A percentile compares a stretch with the other conserved stretches of the same genome.
Conservation (phyloP, 2,329 filamentous ascomycete species). For the Talaromyces sp. region DNA sequence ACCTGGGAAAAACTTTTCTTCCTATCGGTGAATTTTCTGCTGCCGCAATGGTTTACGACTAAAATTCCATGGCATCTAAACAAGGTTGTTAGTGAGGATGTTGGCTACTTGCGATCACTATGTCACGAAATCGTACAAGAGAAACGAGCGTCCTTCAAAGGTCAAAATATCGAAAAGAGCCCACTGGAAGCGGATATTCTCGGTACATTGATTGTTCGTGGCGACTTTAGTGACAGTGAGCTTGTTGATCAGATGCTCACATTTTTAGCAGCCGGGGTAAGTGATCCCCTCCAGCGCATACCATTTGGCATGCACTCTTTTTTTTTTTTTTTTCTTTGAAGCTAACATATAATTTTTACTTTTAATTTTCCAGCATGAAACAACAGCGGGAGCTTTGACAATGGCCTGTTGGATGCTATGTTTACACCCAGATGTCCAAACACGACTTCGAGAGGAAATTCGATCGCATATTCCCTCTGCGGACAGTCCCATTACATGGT, state of each 20-base stretch:
- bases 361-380: constrained; percentile 6
- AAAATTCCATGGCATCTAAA: not conserved
- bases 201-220: not conserved
- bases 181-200: constrained; percentile 13
- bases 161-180: not conserved
- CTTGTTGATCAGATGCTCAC: not conserved
- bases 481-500: not conserved
- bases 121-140: not conserved
- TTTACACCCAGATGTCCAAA: not conserved
- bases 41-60: not conserved
- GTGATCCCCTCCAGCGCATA: not conserved
- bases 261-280: constrained; percentile 13
- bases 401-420: not conserved
- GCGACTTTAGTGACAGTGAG: not conserved
- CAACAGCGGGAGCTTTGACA: not conserved
- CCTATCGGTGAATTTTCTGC: not conserved
- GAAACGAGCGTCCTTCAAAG: constrained; percentile 12
- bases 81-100: not conserved
- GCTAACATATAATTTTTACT: not conserved
- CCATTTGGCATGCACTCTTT: not conserved
- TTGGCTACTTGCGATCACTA: not conserved
- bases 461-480: constrained; percentile 33
- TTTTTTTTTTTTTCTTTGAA: too few species aligned
- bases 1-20: constrained; percentile 17
- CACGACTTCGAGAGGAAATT: not conserved